phyloP scores from a whole-genome alignment of 768 basidiomycete genomes.

The Pisolithus microcarpus region DNA sequence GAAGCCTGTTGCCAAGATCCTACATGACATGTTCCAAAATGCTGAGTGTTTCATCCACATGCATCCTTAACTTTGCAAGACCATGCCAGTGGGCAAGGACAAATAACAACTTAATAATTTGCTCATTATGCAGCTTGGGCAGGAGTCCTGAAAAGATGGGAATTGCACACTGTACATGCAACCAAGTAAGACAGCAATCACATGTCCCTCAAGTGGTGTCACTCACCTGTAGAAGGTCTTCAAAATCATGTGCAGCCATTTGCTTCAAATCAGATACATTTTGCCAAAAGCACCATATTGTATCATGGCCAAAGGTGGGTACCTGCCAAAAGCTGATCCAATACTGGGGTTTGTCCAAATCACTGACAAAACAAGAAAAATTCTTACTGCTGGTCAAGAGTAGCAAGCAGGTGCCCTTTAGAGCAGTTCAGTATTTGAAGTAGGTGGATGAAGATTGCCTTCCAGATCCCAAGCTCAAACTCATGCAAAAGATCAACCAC shows the following conservation, averaged over 20 bases:
- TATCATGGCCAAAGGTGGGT: conserved; percentile 23
- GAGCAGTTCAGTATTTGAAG: conserved; percentile 25
- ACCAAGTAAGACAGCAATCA: not conserved
- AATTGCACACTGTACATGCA: conserved; percentile 19
- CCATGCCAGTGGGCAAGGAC: conserved; percentile 15
- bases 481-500: conserved; percentile 25
- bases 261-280: conserved; percentile 26
- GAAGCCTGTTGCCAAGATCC: conserved; percentile 16
- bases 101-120: conserved; percentile 13
- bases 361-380: not conserved
- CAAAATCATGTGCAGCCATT: conserved; percentile 21
- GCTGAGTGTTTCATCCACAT: conserved; percentile 11
- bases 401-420: conserved; percentile 2
- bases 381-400: conserved; percentile 18
- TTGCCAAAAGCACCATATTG: not conserved
- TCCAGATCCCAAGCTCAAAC: conserved; percentile 33
- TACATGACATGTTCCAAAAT: not conserved
- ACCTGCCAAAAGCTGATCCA: conserved; percentile 22
- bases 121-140: conserved; percentile 8
- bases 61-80: conserved; percentile 18
- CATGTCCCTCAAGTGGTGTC: not conserved
- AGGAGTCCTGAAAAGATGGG: conserved; percentile 28
- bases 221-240: conserved; percentile 30
- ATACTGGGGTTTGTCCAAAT: conserved; percentile 3
- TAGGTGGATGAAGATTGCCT: conserved; percentile 28